phyloP scores from a whole-genome alignment of 345 rosid species.

The Eucalyptus pauciflora region DNA sequence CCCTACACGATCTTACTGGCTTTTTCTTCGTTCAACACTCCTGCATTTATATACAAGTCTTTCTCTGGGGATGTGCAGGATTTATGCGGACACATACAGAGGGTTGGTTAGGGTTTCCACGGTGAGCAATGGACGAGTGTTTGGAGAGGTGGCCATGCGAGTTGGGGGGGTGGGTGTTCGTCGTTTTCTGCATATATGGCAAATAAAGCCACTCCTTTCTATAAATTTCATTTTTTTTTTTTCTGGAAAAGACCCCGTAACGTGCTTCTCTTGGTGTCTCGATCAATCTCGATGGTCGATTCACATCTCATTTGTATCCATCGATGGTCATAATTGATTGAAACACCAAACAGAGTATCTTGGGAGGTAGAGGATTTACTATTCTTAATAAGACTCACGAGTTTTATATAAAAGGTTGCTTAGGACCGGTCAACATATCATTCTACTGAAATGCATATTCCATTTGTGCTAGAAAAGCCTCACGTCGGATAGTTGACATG shows the following conservation, averaged over 20 bases:
- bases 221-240: background rate
- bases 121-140: conserved; percentile 13
- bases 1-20: background rate
- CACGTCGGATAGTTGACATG: accelerated
- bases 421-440: background rate
- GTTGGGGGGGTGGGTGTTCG: background rate
- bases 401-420: background rate
- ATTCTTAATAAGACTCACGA: background rate
- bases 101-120: conserved; percentile 16
- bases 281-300: background rate
- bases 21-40: background rate
- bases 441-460: background rate
- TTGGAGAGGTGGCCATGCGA: background rate
- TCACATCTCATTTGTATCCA: background rate
- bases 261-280: background rate
- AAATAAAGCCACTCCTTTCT: background rate
- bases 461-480: background rate
- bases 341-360: background rate
- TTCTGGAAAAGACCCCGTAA: background rate
- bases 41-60: background rate
- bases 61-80: background rate
- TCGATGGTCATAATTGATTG: background rate
- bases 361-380: background rate
- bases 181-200: background rate
- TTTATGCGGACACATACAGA: background rate